Evolutionary conservation across 345 rosid genomes (phyloP).

Genomic region (Stellera chamaejasme): DNA sequence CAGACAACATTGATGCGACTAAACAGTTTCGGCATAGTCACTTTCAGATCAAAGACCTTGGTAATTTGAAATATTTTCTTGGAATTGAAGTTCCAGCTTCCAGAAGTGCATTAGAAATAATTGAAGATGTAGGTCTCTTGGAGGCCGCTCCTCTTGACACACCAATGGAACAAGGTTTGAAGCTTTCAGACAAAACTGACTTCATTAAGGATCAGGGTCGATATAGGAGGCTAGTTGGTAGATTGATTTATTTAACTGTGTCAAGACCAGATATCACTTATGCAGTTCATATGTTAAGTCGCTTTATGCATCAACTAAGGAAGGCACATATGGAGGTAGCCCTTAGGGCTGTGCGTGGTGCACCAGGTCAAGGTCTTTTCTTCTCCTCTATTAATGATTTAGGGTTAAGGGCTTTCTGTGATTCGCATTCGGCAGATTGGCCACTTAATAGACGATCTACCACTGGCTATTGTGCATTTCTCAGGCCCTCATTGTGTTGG

Average conservation of each 20-base stretch:
- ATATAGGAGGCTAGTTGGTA: neutral
- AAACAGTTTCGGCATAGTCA: no score
- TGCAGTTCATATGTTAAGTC: no score
- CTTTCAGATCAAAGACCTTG: no score
- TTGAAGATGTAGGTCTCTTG: neutral
- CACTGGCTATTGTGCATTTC: neutral
- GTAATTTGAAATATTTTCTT: no score
- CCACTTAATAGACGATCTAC: neutral
- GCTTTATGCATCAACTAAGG: constrained; percentile 2
- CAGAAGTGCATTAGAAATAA: neutral
- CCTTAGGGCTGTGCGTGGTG: no score
- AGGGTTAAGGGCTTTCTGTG: neutral
- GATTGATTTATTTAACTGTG: no score
- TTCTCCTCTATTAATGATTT: no score
- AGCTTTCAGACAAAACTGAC: neutral
- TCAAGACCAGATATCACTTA: constrained; percentile 10
- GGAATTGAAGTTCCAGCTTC: no score
- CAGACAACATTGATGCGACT: no score
- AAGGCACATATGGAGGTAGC: no score
- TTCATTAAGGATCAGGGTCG: neutral
- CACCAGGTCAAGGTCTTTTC: no score
- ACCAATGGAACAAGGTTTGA: neutral
- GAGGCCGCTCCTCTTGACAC: neutral
- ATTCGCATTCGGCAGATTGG: neutral
- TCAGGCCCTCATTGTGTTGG: neutral